Percentiles rank a stretch among this genome's conserved stretches.
These are phyloP conservation scores for Hypericum perforatum DNA, from an alignment of 345 rosid genomes.

Conservation along the genomic window DNA sequence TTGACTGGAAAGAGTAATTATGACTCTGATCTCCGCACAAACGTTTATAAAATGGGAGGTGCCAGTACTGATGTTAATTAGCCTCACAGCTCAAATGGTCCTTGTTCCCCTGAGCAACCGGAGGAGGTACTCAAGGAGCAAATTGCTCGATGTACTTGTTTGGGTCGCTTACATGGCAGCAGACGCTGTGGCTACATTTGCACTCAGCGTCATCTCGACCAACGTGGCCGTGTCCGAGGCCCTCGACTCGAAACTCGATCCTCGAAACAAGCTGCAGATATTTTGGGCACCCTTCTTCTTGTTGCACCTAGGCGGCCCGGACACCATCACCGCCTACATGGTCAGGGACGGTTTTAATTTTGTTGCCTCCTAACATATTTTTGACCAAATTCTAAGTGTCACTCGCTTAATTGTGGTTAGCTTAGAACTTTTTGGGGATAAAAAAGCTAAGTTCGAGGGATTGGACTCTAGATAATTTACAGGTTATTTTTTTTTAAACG, in stretches of 20 bases:
- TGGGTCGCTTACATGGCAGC: conserved; percentile 23
- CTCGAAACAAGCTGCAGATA: conserved; percentile 3
- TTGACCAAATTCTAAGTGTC: too few relatives aligned
- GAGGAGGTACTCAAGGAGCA: conserved; percentile 2
- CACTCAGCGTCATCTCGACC: conserved; percentile 20
- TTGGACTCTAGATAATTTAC: too few relatives aligned
- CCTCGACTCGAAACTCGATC: neutral
- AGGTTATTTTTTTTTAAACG: too few relatives aligned
- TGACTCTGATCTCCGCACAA: too few relatives aligned
- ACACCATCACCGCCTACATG: conserved; percentile 21
- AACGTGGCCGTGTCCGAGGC: neutral
- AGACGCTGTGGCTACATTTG: conserved; percentile 18
- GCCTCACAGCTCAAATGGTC: conserved; percentile 16
- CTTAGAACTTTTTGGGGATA: too few relatives aligned
- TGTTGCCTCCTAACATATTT: too few relatives aligned
- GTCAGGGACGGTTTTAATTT: too few relatives aligned
- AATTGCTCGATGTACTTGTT: neutral
- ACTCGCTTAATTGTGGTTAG: too few relatives aligned
- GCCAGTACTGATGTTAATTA: conserved; percentile 8
- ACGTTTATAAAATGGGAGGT: conserved; percentile 24
- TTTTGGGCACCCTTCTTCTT: conserved; percentile 30
- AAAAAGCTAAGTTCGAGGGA: too few relatives aligned
- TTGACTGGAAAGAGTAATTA: neutral
- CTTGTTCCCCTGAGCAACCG: conserved; percentile 10
- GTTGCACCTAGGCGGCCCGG: conserved; percentile 24